Percentiles rank a stretch among this genome's conserved stretches.
phyloP scores from a whole-genome alignment of 2,329 filamentous ascomycete genomes.

The Penicillium verrucosum region DNA sequence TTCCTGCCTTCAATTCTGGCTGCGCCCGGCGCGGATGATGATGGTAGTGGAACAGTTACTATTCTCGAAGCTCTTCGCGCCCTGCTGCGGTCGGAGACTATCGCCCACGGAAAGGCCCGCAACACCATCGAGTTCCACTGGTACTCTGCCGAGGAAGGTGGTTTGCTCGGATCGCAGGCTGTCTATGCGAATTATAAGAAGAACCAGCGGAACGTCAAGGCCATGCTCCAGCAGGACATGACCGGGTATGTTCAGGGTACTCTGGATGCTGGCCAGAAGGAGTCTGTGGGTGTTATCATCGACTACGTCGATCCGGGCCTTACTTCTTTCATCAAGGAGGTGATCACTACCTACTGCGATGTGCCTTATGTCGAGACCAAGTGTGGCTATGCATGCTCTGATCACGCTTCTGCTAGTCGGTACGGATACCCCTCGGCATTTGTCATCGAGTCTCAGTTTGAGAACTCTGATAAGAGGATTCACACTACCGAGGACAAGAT shows the following conservation, averaged over 20 bases:
- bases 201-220: slow-evolving; percentile 72
- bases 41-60: slow-evolving; percentile 88
- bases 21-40: slow-evolving; percentile 92
- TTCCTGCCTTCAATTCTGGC: slow-evolving; percentile 79
- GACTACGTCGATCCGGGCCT: slow-evolving; percentile 82
- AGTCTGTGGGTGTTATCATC: slow-evolving; percentile 87
- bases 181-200: slow-evolving; percentile 81
- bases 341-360: slow-evolving; percentile 81
- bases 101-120: slow-evolving; percentile 66
- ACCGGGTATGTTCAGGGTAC: slow-evolving; percentile 84
- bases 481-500: slow-evolving; percentile 71
- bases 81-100: slow-evolving; percentile 68
- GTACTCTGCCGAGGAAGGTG: slow-evolving; percentile 89
- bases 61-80: slow-evolving; percentile 88
- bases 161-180: slow-evolving; percentile 81
- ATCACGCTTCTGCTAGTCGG: slow-evolving; percentile 65
- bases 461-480: slow-evolving; percentile 65
- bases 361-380: slow-evolving; percentile 85
- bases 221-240: slow-evolving; percentile 99
- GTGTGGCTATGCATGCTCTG: slow-evolving; percentile 81
- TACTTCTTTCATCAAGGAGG: slow-evolving; percentile 85
- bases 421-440: slow-evolving; percentile 65
- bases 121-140: slow-evolving; percentile 97
- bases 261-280: slow-evolving; percentile 73
- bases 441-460: slow-evolving; percentile 61